phyloP scores from a whole-genome alignment of 2,329 filamentous ascomycete species.

The Penicillium frequentans region DNA sequence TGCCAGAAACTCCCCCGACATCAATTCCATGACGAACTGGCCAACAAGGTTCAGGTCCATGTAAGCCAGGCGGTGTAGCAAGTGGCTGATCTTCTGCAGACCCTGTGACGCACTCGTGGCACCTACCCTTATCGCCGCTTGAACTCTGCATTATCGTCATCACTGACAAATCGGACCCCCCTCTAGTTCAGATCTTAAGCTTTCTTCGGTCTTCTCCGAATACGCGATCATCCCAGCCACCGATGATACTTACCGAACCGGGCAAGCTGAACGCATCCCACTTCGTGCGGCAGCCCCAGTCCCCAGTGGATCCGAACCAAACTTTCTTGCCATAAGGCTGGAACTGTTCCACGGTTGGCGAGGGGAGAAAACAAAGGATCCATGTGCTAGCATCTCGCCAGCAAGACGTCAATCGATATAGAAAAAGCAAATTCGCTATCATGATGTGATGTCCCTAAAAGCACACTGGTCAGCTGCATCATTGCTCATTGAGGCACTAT shows the following conservation, averaged over 20 bases:
- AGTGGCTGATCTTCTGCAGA: not conserved
- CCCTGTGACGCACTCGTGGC: conserved; percentile 8
- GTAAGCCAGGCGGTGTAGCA: conserved; percentile 3
- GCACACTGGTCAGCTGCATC: not conserved
- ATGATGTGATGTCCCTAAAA: not conserved
- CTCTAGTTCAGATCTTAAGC: not conserved
- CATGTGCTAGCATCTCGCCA: not conserved
- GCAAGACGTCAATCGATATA: not conserved
- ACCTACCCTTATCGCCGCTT: conserved; percentile 2
- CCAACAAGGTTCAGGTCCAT: not conserved
- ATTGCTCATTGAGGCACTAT: not conserved
- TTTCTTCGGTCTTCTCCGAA: conserved; percentile 1
- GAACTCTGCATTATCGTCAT: not conserved
- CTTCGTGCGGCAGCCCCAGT: conserved; percentile 1
- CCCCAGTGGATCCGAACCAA: conserved; percentile 1
- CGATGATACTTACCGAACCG: not conserved
- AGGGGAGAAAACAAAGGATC: not conserved
- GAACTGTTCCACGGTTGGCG: not conserved
- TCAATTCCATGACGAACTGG: too few relatives aligned
- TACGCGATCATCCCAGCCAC: conserved; percentile 1
- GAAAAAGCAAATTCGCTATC: not conserved
- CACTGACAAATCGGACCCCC: not conserved
- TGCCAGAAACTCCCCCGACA: too few relatives aligned
- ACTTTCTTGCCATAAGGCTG: not conserved
- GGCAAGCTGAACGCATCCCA: not conserved